These are phyloP conservation scores for Luffa acutangula DNA, from an alignment of 306 rosid genomes.

Conservation along the genomic window DNA sequence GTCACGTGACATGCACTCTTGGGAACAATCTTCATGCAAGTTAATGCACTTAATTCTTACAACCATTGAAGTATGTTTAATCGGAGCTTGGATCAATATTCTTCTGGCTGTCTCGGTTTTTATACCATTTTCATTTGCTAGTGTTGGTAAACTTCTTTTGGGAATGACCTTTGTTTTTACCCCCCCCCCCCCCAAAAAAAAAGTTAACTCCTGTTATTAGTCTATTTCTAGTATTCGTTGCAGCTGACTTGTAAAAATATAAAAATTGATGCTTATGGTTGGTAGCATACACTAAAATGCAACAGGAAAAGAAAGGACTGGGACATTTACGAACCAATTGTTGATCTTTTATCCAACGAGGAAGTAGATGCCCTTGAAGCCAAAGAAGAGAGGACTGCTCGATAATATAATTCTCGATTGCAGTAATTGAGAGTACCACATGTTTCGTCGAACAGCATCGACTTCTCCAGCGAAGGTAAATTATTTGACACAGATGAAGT, in stretches of 20 bases:
- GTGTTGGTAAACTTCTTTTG: not conserved
- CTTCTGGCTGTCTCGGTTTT: not conserved
- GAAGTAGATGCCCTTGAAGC: constrained; percentile 96
- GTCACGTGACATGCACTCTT: not conserved
- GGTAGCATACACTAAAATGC: constrained; percentile 20
- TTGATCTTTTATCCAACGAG: constrained; percentile 81
- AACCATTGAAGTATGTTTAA: not conserved
- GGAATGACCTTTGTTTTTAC: not conserved
- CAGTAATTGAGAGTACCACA: not conserved
- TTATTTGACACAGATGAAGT: not conserved
- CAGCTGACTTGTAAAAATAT: not conserved
- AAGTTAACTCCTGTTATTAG: not conserved
- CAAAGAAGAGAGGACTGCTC: constrained; percentile 62
- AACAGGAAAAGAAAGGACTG: constrained; percentile 96
- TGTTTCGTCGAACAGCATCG: not conserved
- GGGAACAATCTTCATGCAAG: not conserved
- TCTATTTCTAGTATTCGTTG: not conserved
- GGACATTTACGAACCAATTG: constrained; percentile 86
- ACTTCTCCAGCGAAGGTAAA: not conserved
- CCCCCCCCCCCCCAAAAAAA: not conserved
- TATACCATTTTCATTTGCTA: not conserved
- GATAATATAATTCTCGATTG: not conserved
- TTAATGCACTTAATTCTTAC: not conserved
- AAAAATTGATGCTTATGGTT: not conserved
- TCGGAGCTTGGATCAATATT: not conserved